Conservation (phyloP, 441 rosid genomes). For the Raphanus hybrid region DNA sequence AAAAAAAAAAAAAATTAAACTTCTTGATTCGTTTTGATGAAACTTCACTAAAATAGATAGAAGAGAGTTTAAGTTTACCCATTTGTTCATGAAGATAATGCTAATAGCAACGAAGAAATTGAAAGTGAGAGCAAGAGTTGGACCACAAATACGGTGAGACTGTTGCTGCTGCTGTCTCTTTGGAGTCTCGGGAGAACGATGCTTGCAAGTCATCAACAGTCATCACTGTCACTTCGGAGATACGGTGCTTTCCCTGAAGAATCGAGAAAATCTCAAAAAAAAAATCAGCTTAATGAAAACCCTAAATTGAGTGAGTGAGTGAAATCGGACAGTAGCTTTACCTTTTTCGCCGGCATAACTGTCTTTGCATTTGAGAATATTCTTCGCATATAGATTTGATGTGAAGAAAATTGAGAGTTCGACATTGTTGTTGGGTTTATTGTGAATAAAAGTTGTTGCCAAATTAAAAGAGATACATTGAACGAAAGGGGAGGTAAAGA, state of each 20-base stretch:
- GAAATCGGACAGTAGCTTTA: conserved; percentile 2
- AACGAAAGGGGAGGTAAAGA: too few relatives aligned
- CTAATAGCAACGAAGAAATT: conserved; percentile 82
- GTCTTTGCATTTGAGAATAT: conserved; percentile 84
- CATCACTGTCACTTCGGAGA: too few relatives aligned
- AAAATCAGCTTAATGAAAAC: background rate
- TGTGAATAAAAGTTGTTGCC: too few relatives aligned
- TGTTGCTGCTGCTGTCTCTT: conserved; percentile 64
- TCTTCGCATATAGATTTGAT: conserved; percentile 50
- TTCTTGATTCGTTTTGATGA: background rate
- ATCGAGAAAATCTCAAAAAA: too few relatives aligned
- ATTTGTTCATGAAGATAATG: conserved; percentile 88
- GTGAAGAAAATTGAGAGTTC: too few relatives aligned
- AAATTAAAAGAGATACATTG: too few relatives aligned
- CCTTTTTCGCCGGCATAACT: conserved; percentile 87
- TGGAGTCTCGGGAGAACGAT: conserved; percentile 67
- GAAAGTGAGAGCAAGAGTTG: conserved; percentile 75
- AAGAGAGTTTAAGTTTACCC: conserved; percentile 48
- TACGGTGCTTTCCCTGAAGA: conserved; percentile 44
- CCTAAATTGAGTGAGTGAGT: background rate
- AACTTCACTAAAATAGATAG: background rate
- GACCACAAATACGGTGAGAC: conserved; percentile 52
- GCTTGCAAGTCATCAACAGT: conserved; percentile 65
- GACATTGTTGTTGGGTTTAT: too few relatives aligned
- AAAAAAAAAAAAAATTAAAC: too few relatives aligned